Evolutionary conservation across 306 rosid species (phyloP).

Genomic region (Alnus glutinosa): DNA sequence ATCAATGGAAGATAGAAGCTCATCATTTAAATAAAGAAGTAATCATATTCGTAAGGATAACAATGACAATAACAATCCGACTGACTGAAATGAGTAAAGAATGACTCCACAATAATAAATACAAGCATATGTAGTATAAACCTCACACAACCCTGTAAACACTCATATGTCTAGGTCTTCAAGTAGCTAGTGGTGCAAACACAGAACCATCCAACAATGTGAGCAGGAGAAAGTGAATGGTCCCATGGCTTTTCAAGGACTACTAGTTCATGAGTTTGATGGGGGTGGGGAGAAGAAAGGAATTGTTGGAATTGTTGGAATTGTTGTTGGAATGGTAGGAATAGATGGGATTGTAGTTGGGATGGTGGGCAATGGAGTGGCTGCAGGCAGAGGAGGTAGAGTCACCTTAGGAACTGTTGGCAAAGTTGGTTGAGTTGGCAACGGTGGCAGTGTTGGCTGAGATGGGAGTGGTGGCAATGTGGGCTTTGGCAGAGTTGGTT

Average conservation of each 20-base stretch:
- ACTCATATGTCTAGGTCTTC: neutral
- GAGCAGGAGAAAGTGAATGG: neutral
- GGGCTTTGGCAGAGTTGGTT: constrained; percentile 14
- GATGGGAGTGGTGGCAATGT: constrained; percentile 15
- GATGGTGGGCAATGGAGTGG: constrained; percentile 14
- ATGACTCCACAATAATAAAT: neutral
- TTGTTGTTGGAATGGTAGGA: constrained; percentile 14
- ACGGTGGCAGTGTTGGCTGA: neutral
- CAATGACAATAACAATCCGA: neutral
- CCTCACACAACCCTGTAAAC: neutral
- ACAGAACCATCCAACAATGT: neutral
- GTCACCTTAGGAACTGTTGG: constrained; percentile 16
- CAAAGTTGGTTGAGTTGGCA: constrained; percentile 12
- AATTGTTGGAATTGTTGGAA: constrained; percentile 20
- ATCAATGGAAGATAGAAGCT: neutral
- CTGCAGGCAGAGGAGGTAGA: constrained; percentile 28
- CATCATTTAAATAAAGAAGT: neutral
- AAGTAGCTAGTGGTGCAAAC: neutral
- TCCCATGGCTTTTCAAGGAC: neutral
- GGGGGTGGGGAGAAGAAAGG: constrained; percentile 29
- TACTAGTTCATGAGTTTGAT: constrained; percentile 22
- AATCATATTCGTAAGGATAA: neutral
- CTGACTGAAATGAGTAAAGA: neutral
- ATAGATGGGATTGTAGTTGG: constrained; percentile 19
- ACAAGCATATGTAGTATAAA: neutral